Conservation (phyloP, 192 early-diverging fungal species). For the Coemansia sp. region DNA sequence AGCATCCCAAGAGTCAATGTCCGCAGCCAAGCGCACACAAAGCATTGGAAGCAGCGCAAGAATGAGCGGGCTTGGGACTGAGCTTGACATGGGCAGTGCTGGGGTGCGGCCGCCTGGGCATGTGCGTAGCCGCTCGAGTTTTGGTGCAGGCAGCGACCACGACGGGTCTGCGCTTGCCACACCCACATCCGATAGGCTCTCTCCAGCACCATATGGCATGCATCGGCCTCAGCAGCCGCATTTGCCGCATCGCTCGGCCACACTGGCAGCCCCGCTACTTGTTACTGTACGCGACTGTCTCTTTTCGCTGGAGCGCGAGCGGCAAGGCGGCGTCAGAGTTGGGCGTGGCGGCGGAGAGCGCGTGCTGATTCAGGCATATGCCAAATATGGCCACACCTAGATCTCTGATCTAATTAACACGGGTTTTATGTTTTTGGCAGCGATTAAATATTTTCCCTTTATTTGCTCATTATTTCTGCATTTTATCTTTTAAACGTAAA, state of each 20-base stretch:
- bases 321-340: conserved; percentile 37
- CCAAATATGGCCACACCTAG: conserved; percentile 16
- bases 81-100: conserved; percentile 1
- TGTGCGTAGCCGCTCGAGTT: conserved; percentile 32
- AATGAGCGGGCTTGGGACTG: not conserved
- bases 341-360: conserved; percentile 45
- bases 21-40: conserved; percentile 13
- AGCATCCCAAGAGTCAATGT: not conserved
- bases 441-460: not conserved
- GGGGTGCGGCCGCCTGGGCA: conserved; percentile 7
- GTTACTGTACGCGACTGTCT: conserved; percentile 73
- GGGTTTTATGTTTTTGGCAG: not conserved
- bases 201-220: not conserved
- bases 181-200: conserved; percentile 18
- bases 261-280: conserved; percentile 47
- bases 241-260: conserved; percentile 30
- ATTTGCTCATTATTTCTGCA: not conserved
- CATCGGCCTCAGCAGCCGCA: not conserved
- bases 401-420: not conserved
- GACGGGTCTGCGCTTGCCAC: conserved; percentile 21
- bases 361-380: conserved; percentile 40
- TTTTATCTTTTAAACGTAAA: not conserved
- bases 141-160: conserved; percentile 26
- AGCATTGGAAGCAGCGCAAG: conserved; percentile 7
- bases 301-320: conserved; percentile 72